Evolutionary conservation across 306 rosid species (phyloP).

Genomic region (Styphnolobium japonicum): DNA sequence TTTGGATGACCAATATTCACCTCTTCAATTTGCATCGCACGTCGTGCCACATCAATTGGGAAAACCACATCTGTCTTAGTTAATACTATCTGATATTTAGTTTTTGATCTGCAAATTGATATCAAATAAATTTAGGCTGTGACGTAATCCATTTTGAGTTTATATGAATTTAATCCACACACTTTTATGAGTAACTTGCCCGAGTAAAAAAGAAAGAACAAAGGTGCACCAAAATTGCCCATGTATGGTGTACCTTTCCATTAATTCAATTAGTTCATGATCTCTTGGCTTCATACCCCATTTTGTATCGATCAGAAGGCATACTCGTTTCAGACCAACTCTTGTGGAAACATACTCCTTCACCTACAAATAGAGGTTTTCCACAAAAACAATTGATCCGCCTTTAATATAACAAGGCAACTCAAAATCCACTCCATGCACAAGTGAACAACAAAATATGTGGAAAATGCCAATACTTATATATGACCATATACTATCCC

Average conservation of each 20-base stretch:
- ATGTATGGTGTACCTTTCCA: constrained; percentile 74
- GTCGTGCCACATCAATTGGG: constrained; percentile 92
- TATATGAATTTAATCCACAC: background rate
- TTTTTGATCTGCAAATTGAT: constrained; percentile 63
- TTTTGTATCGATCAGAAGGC: constrained; percentile 87
- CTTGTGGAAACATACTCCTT: constrained; percentile 90
- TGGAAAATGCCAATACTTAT: constrained; percentile 4
- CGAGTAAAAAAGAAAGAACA: background rate
- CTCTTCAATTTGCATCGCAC: constrained; percentile 93
- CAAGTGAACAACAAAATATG: background rate
- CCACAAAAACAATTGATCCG: background rate
- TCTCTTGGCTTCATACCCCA: constrained; percentile 99
- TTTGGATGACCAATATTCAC: constrained; percentile 31
- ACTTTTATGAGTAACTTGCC: background rate
- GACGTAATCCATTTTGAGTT: background rate
- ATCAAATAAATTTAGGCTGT: constrained; percentile 13
- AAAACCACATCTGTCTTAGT: constrained; percentile 80
- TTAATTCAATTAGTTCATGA: constrained; percentile 72
- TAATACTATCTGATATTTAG: constrained; percentile 84
- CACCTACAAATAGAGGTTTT: constrained; percentile 52
- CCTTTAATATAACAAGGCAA: background rate
- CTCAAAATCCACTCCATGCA: background rate
- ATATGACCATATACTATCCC: background rate
- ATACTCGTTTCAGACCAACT: constrained; percentile 80
- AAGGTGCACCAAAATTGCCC: background rate